These are phyloP conservation scores for Epichloe gansuensis DNA, from an alignment of 2,329 filamentous ascomycete species.

Conservation along the genomic window DNA sequence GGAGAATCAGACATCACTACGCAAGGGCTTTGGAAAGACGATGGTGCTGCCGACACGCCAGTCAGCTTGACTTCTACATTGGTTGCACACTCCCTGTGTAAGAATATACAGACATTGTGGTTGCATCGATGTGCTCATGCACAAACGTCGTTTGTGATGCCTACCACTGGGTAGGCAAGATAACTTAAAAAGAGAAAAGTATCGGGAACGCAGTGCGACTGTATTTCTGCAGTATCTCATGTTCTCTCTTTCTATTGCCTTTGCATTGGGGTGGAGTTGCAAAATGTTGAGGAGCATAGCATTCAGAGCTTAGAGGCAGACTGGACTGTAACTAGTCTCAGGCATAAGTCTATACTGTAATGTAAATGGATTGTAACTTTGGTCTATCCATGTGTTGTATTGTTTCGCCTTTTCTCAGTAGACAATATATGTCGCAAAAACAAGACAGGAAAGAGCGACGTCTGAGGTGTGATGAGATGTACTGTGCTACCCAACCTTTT, in stretches of 20 bases:
- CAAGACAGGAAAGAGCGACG: too few species aligned
- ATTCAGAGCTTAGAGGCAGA: too few species aligned
- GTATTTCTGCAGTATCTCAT: not conserved
- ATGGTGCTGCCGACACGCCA: not conserved
- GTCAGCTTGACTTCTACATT: not conserved
- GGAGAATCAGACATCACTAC: not conserved
- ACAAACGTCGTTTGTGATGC: not conserved
- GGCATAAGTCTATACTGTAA: too few species aligned
- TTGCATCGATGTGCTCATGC: slow-evolving; percentile 1
- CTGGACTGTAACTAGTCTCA: too few species aligned
- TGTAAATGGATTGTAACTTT: too few species aligned
- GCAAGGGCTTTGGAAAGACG: not conserved
- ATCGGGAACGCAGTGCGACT: not conserved
- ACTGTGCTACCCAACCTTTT: too few species aligned
- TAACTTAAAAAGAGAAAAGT: not conserved
- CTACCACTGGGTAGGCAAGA: not conserved
- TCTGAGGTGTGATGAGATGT: too few species aligned
- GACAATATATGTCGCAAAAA: too few species aligned
- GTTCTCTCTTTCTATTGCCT: not conserved
- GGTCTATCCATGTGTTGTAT: too few species aligned
- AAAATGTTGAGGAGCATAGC: not conserved
- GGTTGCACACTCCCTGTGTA: not conserved
- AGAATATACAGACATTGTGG: not conserved
- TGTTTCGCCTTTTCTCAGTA: too few species aligned
- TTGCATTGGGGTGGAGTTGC: not conserved